A percentile compares a stretch with the other conserved stretches of the same genome.
Conservation (phyloP, 257 asterid species). For the Primulina eburnea region DNA sequence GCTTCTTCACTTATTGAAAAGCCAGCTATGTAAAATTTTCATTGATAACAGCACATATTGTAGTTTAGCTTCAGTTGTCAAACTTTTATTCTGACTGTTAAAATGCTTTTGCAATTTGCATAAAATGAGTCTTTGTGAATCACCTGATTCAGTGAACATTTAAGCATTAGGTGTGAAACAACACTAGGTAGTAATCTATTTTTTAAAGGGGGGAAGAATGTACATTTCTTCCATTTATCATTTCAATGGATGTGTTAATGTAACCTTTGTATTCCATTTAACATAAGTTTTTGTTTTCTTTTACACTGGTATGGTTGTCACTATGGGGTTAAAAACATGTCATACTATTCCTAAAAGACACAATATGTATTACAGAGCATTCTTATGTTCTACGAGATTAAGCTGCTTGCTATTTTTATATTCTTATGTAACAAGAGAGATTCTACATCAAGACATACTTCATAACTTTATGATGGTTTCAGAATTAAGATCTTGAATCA, state of each 20-base stretch:
- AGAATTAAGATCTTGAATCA: background rate
- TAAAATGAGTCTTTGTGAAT: no score
- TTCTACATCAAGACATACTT: background rate
- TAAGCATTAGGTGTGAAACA: background rate
- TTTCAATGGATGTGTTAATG: background rate
- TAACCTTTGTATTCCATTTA: background rate
- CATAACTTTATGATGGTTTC: constrained; percentile 5
- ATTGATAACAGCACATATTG: background rate
- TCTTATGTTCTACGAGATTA: background rate
- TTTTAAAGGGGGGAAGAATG: background rate
- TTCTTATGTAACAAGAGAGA: background rate
- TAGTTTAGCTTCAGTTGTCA: background rate
- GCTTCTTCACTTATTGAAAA: background rate
- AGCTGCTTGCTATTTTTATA: background rate
- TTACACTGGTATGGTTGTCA: background rate
- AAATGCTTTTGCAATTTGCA: background rate
- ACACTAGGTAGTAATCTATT: background rate
- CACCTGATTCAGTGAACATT: background rate
- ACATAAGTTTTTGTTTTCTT: background rate
- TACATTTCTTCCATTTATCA: background rate
- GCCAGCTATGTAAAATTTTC: background rate
- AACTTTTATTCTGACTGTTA: background rate
- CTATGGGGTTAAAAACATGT: background rate
- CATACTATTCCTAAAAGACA: background rate
- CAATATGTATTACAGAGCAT: background rate